These are phyloP conservation scores for Scopulariopsis brevicaulis DNA, from an alignment of 2,329 filamentous ascomycete genomes.

Conservation along the genomic window DNA sequence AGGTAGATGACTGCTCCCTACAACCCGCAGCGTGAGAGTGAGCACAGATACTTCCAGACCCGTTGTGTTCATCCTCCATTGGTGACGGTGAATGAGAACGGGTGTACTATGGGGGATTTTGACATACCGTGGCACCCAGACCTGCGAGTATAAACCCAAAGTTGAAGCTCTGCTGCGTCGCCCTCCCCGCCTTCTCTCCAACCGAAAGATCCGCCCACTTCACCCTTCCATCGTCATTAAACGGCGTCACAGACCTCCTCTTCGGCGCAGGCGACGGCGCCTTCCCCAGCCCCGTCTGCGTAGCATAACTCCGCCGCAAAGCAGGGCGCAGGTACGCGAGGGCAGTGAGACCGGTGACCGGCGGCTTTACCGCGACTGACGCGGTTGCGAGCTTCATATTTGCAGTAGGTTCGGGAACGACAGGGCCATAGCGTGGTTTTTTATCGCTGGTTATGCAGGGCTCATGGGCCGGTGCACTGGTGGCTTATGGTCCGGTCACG, in stretches of 20 bases:
- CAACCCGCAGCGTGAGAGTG: conserved; percentile 7
- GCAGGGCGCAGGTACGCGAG: conserved; percentile 18
- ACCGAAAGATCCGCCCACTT: conserved; percentile 68
- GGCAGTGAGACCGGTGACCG: conserved; percentile 14
- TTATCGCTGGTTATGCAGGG: not conserved
- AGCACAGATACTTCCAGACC: not conserved
- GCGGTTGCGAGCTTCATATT: conserved; percentile 34
- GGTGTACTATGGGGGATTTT: not conserved
- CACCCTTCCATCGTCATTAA: conserved; percentile 76
- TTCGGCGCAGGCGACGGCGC: conserved; percentile 28
- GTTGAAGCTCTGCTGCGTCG: conserved; percentile 87
- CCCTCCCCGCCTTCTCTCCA: conserved; percentile 69
- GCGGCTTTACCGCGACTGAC: conserved; percentile 23
- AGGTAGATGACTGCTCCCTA: conserved; percentile 69
- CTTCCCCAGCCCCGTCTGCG: conserved; percentile 34
- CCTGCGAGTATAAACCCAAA: conserved; percentile 68
- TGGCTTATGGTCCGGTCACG: not conserved
- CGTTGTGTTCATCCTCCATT: not conserved
- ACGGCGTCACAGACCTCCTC: conserved; percentile 64
- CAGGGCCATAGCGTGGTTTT: not conserved
- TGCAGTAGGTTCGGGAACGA: conserved; percentile 14
- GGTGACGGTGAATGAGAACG: not conserved
- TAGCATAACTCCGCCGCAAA: conserved; percentile 43
- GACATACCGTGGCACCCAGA: conserved; percentile 59
- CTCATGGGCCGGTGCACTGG: not conserved